Conservation (phyloP, 306 rosid species). For the Inga laurina region DNA sequence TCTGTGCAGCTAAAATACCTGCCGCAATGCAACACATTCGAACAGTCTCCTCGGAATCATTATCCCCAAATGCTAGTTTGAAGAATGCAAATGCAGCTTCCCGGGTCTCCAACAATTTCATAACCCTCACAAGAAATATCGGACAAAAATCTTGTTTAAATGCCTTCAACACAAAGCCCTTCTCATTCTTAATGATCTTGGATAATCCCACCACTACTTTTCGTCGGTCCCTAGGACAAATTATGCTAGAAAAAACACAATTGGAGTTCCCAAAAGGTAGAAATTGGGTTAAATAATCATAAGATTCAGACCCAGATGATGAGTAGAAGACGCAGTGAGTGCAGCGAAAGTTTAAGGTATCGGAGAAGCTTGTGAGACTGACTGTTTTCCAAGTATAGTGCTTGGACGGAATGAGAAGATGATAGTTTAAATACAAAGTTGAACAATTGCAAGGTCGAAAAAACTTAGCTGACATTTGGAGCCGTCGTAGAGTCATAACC, state of each 20-base stretch:
- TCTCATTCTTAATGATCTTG: slow-evolving; percentile 46
- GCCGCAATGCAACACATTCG: slow-evolving; percentile 56
- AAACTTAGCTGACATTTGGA: slow-evolving; percentile 54
- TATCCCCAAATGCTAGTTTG: slow-evolving; percentile 51
- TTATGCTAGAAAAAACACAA: slow-evolving; percentile 34
- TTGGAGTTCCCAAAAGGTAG: slow-evolving; percentile 44
- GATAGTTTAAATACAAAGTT: slow-evolving; percentile 34
- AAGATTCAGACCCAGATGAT: slow-evolving; percentile 6
- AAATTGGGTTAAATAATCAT: slow-evolving; percentile 58
- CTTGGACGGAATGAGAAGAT: slow-evolving; percentile 25
- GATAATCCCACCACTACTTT: slow-evolving; percentile 56
- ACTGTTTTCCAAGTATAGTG: slow-evolving; percentile 4
- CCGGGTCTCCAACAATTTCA: slow-evolving; percentile 44
- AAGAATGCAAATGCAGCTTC: slow-evolving; percentile 73
- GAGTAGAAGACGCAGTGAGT: slow-evolving; percentile 9
- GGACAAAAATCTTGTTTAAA: slow-evolving; percentile 63
- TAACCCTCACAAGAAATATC: slow-evolving; percentile 46
- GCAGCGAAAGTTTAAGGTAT: slow-evolving; percentile 27
- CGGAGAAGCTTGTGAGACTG: slow-evolving; percentile 1
- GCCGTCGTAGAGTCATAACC: slow-evolving; percentile 21
- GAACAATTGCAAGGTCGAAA: slow-evolving; percentile 30
- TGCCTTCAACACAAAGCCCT: slow-evolving; percentile 41
- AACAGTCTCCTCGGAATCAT: slow-evolving; percentile 41
- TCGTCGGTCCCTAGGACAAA: slow-evolving; percentile 62
- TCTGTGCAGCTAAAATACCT: slow-evolving; percentile 51